Percentiles rank a stretch among this genome's conserved stretches.
These are phyloP conservation scores for Aulographum hederae DNA, from an alignment of 2,329 filamentous ascomycete genomes.

Conservation along the genomic window DNA sequence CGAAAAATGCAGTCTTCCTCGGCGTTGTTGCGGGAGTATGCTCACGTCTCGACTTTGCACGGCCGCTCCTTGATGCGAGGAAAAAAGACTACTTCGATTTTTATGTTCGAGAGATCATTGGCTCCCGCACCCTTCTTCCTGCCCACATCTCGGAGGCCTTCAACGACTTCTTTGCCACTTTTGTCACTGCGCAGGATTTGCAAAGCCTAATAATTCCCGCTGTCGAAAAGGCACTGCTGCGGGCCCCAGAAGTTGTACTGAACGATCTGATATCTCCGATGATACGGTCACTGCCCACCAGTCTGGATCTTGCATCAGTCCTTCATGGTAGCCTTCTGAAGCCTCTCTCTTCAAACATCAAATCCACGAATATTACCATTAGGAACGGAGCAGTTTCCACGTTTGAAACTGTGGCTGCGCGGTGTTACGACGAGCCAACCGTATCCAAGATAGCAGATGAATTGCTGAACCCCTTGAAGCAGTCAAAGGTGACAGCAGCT, in stretches of 20 bases:
- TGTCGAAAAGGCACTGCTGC: conserved; percentile 72
- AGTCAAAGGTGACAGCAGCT: conserved; percentile 63
- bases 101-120: conserved; percentile 69
- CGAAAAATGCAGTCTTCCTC: conserved; percentile 59
- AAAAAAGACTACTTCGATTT: conserved; percentile 65
- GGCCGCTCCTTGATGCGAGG: conserved; percentile 40
- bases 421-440: conserved; percentile 37
- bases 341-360: conserved; percentile 73
- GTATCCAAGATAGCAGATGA: conserved; percentile 59
- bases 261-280: conserved; percentile 61
- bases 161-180: conserved; percentile 65
- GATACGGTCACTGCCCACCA: conserved; percentile 46
- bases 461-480: conserved; percentile 60
- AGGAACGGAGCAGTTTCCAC: conserved; percentile 57
- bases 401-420: conserved; percentile 50
- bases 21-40: conserved; percentile 80
- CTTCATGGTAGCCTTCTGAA: conserved; percentile 61
- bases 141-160: conserved; percentile 55
- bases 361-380: conserved; percentile 68
- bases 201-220: conserved; percentile 59
- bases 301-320: conserved; percentile 60
- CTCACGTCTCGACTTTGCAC: conserved; percentile 47
- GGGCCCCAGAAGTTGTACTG: conserved; percentile 78
- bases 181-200: conserved; percentile 56
- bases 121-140: conserved; percentile 55